These are phyloP conservation scores for Nicotiana benthamiana DNA, from an alignment of 257 asterid species.

Conservation along the genomic window DNA sequence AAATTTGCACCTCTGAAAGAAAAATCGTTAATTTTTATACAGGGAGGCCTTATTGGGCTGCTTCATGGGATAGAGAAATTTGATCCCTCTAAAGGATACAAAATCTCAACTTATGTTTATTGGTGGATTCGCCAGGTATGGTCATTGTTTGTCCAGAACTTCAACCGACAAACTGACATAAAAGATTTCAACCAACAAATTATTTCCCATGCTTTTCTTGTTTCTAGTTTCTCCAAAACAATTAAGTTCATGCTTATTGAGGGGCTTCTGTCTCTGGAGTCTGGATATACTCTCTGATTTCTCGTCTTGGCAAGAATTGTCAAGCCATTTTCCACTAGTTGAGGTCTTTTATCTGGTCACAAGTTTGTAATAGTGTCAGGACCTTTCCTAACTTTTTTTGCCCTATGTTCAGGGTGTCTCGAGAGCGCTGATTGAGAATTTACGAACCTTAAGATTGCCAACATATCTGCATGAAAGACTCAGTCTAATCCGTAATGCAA, in stretches of 20 bases:
- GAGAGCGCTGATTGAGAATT: conserved; percentile 74
- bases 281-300: not conserved
- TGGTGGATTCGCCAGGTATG: conserved; percentile 99
- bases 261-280: not conserved
- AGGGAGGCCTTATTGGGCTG: conserved; percentile 93
- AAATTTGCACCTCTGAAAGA: not conserved
- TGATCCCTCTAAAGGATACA: conserved; percentile 90
- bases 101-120: conserved; percentile 91
- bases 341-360: not conserved
- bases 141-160: not conserved
- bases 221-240: not conserved
- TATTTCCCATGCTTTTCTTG: not conserved
- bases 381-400: not conserved
- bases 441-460: conserved; percentile 81
- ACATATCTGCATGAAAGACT: conserved; percentile 80
- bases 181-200: not conserved
- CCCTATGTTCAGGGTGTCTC: conserved; percentile 66
- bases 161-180: not conserved
- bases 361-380: not conserved
- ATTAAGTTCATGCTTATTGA: not conserved
- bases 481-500: conserved; percentile 75
- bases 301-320: not conserved
- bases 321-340: not conserved
- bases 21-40: conserved; percentile 15
- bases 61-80: conserved; percentile 93